phyloP scores from a whole-genome alignment of 2,329 filamentous ascomycete genomes.

The Scleromitrula shiraiana region DNA sequence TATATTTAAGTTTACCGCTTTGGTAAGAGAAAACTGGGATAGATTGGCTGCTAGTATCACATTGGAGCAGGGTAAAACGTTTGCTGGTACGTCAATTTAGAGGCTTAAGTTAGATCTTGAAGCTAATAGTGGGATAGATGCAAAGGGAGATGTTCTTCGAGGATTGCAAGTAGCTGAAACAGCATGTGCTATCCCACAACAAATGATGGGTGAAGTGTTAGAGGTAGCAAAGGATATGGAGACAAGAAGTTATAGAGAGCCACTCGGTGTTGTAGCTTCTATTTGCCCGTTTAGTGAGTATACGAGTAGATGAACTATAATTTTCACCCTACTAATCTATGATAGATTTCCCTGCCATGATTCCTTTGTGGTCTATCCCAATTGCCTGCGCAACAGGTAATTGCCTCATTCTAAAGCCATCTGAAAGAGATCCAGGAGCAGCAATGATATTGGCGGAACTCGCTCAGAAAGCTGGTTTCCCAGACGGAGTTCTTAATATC shows the following conservation, averaged over 20 bases:
- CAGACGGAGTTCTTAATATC: constrained; percentile 73
- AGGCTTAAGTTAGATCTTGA: background rate
- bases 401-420: constrained; percentile 78
- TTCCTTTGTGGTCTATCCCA: constrained; percentile 84
- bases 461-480: constrained; percentile 72
- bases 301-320: background rate
- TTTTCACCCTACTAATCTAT: background rate
- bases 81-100: constrained; percentile 41
- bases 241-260: constrained; percentile 74
- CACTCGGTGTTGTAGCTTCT: constrained; percentile 70
- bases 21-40: constrained; percentile 82
- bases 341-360: constrained; percentile 82
- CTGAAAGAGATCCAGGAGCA: constrained; percentile 75
- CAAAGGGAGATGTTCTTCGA: constrained; percentile 71
- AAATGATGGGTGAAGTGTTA: constrained; percentile 74
- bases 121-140: constrained; percentile 40
- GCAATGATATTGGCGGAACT: constrained; percentile 81
- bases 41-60: constrained; percentile 77
- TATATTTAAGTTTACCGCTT: constrained; percentile 76
- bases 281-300: constrained; percentile 78
- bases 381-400: constrained; percentile 80
- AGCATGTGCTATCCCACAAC: constrained; percentile 70
- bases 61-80: constrained; percentile 82
- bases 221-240: constrained; percentile 90
- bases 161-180: constrained; percentile 81